Percentiles rank a stretch among this genome's conserved stretches.
phyloP scores from a whole-genome alignment of 371 early-diverging fungal species.

The Conidiobolus incongruus region DNA sequence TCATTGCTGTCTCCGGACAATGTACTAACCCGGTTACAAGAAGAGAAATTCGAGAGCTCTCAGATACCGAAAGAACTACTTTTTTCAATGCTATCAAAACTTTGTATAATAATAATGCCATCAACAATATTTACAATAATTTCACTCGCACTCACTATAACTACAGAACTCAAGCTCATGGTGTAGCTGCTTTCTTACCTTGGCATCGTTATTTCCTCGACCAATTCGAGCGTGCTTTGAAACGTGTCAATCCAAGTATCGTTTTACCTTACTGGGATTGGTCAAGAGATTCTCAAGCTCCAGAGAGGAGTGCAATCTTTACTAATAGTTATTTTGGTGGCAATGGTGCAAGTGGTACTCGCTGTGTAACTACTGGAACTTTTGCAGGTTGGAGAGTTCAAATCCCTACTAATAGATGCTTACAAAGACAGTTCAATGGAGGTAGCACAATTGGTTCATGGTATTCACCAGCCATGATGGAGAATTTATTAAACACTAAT shows the following conservation, averaged over 20 bases:
- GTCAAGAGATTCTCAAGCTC: slow-evolving; percentile 1
- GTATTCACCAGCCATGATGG: slow-evolving; percentile 6
- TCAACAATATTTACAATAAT: neutral
- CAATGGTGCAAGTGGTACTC: slow-evolving; percentile 5
- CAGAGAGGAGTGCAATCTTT: slow-evolving; percentile 6
- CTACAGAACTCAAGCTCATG: slow-evolving; percentile 4
- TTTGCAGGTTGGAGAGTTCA: slow-evolving; percentile 3
- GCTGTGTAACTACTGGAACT: slow-evolving; percentile 8
- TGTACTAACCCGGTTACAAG: slow-evolving; percentile 45
- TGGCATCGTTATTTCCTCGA: slow-evolving; percentile 16
- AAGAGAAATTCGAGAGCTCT: slow-evolving; percentile 1
- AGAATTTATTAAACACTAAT: neutral
- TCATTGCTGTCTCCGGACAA: slow-evolving; percentile 78
- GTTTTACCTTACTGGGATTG: slow-evolving; percentile 27
- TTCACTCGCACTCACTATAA: neutral
- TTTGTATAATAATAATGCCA: neutral
- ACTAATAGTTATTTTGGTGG: slow-evolving; percentile 7
- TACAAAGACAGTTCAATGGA: slow-evolving; percentile 7
- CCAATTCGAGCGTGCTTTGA: slow-evolving; percentile 10
- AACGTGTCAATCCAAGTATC: slow-evolving; percentile 13
- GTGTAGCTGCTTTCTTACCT: slow-evolving; percentile 12
- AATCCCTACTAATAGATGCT: slow-evolving; percentile 8
- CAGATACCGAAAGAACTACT: neutral
- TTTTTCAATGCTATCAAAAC: neutral
- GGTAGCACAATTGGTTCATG: slow-evolving; percentile 9